Percentiles rank a stretch among this genome's conserved stretches.
Evolutionary conservation across 2,329 filamentous ascomycete species (phyloP).

Genomic region (Myrmaecium sp.): DNA sequence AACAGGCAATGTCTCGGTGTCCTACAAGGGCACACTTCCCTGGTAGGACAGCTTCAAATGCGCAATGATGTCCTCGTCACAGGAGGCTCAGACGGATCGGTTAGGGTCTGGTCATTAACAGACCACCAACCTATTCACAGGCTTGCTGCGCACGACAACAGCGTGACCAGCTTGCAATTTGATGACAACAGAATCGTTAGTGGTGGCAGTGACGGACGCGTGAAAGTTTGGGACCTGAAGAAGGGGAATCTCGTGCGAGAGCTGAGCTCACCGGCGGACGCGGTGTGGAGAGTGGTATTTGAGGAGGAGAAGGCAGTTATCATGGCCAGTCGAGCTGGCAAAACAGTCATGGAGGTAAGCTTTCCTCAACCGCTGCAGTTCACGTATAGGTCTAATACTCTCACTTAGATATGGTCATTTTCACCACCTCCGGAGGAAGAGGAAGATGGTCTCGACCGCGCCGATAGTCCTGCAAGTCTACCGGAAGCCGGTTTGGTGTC

Average conservation of each 20-base stretch:
- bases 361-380: slow-evolving; percentile 3
- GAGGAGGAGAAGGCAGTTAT: slow-evolving; percentile 97
- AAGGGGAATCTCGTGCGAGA: slow-evolving; percentile 82
- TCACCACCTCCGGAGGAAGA: slow-evolving; percentile 58
- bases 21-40: slow-evolving; percentile 87
- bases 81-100: slow-evolving; percentile 87
- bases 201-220: slow-evolving; percentile 89
- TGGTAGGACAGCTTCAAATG: slow-evolving; percentile 94
- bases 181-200: slow-evolving; percentile 91
- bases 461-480: too few relatives aligned
- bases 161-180: slow-evolving; percentile 92
- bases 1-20: slow-evolving; percentile 61
- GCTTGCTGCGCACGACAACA: slow-evolving; percentile 92
- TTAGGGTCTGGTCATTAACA: slow-evolving; percentile 87
- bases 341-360: slow-evolving; percentile 94
- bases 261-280: slow-evolving; percentile 77
- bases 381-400: slow-evolving; percentile 13
- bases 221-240: slow-evolving; percentile 96
- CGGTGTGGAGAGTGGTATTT: slow-evolving; percentile 95
- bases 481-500: too few relatives aligned
- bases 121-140: slow-evolving; percentile 86
- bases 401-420: slow-evolving; percentile 73
- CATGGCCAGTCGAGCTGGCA: slow-evolving; percentile 66
- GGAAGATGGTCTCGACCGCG: too few relatives aligned
- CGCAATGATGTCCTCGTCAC: slow-evolving; percentile 88